Percentiles rank a stretch among this genome's conserved stretches.
These are phyloP conservation scores for Talaromyces sp. DNA, from an alignment of 2,329 filamentous ascomycete genomes.

Conservation along the genomic window DNA sequence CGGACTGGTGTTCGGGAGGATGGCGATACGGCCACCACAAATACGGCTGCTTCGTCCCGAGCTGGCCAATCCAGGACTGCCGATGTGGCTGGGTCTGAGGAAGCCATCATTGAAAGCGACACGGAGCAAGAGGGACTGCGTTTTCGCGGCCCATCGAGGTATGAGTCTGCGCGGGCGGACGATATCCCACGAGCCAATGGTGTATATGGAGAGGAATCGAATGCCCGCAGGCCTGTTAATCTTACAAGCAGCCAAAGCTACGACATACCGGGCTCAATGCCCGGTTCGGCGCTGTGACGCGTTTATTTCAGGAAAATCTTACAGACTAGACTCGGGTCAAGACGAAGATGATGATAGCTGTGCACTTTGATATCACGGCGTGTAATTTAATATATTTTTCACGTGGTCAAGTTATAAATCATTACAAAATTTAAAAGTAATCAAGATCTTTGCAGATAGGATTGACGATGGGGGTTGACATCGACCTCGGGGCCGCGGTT, in stretches of 20 bases:
- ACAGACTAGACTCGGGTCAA: background rate
- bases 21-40: conserved; percentile 23
- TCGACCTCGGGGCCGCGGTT: conserved; percentile 77
- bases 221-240: conserved; percentile 26
- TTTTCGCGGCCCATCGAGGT: conserved; percentile 25
- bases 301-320: background rate
- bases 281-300: conserved; percentile 22
- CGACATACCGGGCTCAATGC: conserved; percentile 38
- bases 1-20: conserved; percentile 43
- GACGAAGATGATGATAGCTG: background rate
- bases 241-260: conserved; percentile 24
- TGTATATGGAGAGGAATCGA: conserved; percentile 29
- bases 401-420: background rate
- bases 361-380: background rate
- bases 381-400: background rate
- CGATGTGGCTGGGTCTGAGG: conserved; percentile 15
- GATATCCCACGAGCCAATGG: conserved; percentile 26
- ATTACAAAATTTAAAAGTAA: background rate
- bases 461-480: conserved; percentile 69
- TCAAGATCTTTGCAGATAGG: conserved; percentile 56
- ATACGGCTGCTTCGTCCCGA: conserved; percentile 21
- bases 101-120: conserved; percentile 13
- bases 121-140: conserved; percentile 26
- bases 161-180: conserved; percentile 25
- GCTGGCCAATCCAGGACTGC: conserved; percentile 25